These are phyloP conservation scores for Phialocephala sp. DNA, from an alignment of 2,329 filamentous ascomycete genomes.

Conservation along the genomic window DNA sequence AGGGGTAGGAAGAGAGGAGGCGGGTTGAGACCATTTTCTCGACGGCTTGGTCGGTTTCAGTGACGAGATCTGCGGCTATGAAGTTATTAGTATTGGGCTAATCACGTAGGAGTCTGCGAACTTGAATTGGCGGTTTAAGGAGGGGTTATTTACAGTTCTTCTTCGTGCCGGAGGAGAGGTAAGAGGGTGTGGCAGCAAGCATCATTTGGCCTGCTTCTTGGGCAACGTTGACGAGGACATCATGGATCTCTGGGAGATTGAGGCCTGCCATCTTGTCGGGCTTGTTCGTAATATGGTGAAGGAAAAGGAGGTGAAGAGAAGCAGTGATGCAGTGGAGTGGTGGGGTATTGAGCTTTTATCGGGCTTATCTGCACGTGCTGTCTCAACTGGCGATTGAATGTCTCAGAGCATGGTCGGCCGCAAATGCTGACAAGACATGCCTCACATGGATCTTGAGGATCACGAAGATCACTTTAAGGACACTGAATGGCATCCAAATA, in stretches of 20 bases:
- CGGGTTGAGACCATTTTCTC: conserved; percentile 64
- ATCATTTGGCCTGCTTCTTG: conserved; percentile 71
- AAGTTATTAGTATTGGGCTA: conserved; percentile 16
- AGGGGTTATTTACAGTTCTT: conserved; percentile 57
- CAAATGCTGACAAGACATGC: conserved; percentile 1
- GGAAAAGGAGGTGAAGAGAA: not conserved
- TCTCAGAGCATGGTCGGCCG: not conserved
- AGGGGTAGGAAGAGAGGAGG: conserved; percentile 59
- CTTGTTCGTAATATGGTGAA: not conserved
- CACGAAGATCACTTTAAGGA: not conserved
- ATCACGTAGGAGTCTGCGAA: not conserved
- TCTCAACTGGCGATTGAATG: not conserved
- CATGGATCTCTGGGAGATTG: conserved; percentile 65
- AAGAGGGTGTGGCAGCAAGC: conserved; percentile 62
- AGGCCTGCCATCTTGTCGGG: conserved; percentile 55
- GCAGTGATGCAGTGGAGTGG: not conserved
- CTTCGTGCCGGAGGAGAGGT: conserved; percentile 64
- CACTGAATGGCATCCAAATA: not conserved
- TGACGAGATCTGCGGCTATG: conserved; percentile 70
- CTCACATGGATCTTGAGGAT: not conserved
- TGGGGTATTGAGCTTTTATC: conserved; percentile 10
- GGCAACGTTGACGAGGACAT: conserved; percentile 64
- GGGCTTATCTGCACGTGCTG: conserved; percentile 7
- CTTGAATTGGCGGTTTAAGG: not conserved
- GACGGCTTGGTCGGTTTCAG: conserved; percentile 70